phyloP scores from a whole-genome alignment of 371 early-diverging fungal genomes.

The Mucor plumbeus region DNA sequence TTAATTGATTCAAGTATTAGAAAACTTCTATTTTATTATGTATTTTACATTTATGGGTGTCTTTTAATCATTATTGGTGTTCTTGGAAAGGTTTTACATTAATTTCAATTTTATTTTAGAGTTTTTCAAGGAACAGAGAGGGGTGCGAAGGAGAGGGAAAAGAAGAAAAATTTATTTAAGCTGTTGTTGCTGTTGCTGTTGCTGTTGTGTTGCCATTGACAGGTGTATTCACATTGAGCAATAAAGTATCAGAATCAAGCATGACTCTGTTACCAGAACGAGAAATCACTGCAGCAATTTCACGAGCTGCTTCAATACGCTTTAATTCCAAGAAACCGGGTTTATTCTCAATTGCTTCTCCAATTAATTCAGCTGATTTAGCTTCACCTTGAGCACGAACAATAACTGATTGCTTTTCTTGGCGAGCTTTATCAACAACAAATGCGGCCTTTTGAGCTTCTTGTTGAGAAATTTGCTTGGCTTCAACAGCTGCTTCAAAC shows the following conservation, averaged over 20 bases:
- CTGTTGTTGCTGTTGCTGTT: neutral
- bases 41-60: neutral
- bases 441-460: conserved; percentile 97
- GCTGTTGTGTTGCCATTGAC: neutral
- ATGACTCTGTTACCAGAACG: conserved; percentile 88
- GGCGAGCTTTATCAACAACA: conserved; percentile 94
- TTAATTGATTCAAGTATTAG: neutral
- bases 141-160: neutral
- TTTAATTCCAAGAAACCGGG: conserved; percentile 96
- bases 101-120: neutral
- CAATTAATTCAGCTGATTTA: conserved; percentile 87
- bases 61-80: neutral
- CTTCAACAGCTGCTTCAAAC: conserved; percentile 96
- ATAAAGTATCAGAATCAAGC: conserved; percentile 87
- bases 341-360: conserved; percentile 94
- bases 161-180: neutral
- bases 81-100: neutral
- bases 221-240: conserved; percentile 81
- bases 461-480: conserved; percentile 99
- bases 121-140: neutral
- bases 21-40: neutral
- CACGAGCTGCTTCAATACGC: conserved; percentile 94
- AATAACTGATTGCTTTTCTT: conserved; percentile 97
- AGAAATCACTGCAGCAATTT: conserved; percentile 88
- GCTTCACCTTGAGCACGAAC: conserved; percentile 98